Conservation (phyloP, 257 asterid species). For the Nicotiana tabacum region DNA sequence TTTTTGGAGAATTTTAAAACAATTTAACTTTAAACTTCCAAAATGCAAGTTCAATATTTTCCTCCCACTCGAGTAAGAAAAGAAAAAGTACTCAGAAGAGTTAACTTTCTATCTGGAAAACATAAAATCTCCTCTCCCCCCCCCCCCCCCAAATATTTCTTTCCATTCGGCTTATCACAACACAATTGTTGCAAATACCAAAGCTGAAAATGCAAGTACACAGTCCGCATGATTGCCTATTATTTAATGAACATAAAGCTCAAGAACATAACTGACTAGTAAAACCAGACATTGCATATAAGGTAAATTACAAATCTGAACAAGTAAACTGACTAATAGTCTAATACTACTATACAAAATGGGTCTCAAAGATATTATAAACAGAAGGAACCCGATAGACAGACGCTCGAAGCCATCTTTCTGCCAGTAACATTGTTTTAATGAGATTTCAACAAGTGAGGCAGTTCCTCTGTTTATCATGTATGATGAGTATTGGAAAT, state of each 20-base stretch:
- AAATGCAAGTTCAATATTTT: no score
- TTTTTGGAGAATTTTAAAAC: no score
- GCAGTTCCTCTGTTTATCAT: slow-evolving; percentile 1
- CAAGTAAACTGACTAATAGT: background rate
- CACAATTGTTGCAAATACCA: no score
- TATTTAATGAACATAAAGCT: background rate
- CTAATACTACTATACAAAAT: background rate
- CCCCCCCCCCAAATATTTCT: no score
- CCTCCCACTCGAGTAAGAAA: no score
- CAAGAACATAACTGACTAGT: background rate
- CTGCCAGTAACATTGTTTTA: background rate
- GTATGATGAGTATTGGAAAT: slow-evolving; percentile 54
- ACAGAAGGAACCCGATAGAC: background rate
- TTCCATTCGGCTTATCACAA: no score
- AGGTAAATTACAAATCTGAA: background rate
- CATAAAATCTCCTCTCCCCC: no score
- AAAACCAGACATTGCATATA: background rate
- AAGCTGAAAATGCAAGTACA: background rate
- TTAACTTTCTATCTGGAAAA: no score
- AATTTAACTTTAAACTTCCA: no score
- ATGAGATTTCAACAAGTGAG: background rate
- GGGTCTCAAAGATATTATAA: background rate
- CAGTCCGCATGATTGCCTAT: background rate
- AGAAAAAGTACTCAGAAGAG: no score
- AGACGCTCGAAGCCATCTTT: background rate